Evolutionary conservation across 2,329 filamentous ascomycete species (phyloP).

Genomic region (Pseudovirgaria hyperparasitica): DNA sequence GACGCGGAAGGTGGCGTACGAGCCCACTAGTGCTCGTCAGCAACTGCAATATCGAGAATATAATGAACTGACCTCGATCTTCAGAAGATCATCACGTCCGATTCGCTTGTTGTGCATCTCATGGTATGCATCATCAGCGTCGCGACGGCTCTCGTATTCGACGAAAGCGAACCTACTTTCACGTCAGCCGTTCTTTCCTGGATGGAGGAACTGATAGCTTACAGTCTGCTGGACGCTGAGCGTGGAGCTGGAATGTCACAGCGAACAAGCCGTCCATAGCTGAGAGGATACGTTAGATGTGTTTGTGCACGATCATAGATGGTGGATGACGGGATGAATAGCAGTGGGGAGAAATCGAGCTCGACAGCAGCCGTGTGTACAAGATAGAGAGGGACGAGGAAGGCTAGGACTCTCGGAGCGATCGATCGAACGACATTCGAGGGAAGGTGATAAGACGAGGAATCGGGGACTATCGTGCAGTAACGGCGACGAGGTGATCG

Average conservation of each 20-base stretch:
- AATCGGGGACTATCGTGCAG: constrained; percentile 8
- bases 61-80: constrained; percentile 69
- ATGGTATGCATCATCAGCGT: constrained; percentile 97
- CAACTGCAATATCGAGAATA: background rate
- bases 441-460: constrained; percentile 10
- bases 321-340: constrained; percentile 8
- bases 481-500: constrained; percentile 18
- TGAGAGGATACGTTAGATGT: constrained; percentile 41
- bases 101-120: constrained; percentile 99
- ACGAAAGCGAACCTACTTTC: constrained; percentile 77
- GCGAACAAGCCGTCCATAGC: constrained; percentile 93
- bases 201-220: constrained; percentile 35
- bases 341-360: constrained; percentile 15
- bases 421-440: constrained; percentile 23
- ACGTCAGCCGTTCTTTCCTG: constrained; percentile 20
- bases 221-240: constrained; percentile 90
- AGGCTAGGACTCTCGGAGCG: constrained; percentile 5
- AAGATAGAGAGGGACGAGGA: constrained; percentile 21
- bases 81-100: constrained; percentile 85
- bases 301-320: constrained; percentile 3
- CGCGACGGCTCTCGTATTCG: constrained; percentile 95
- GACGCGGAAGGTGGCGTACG: constrained; percentile 94
- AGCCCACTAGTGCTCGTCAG: constrained; percentile 62
- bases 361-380: constrained; percentile 24
- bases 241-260: constrained; percentile 96